Base-by-base conservation (phyloP, 768 basidiomycete genomes). In the Suillus subluteus region DNA sequence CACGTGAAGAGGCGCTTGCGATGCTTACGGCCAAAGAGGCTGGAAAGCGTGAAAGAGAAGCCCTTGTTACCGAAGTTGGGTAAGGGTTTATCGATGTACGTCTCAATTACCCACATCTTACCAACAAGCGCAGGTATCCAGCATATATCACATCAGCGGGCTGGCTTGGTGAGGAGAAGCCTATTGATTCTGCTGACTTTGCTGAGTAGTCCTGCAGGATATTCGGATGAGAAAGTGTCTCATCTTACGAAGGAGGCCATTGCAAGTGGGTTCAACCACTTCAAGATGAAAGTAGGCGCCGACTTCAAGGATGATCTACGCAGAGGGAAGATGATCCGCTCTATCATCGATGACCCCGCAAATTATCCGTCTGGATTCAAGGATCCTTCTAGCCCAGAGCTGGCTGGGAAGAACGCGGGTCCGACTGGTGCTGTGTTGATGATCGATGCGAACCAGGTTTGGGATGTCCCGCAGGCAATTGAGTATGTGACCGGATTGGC, bases 221-320 rank as follows among this genome's bases (percentile, higher is more conserved):
- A 98, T 80, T 88, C 86, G 21, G 96, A 98, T 75, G 96, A 97
- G 75, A 98, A 98, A 75, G 88, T 99, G 32, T 86, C 88, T 1
- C 85, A 88, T 9, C 85, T 99, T 62, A 98, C 95, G 11, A 89
- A 88, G 73, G 94, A 96, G 74, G 93, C 95, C 40, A 83, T 99
- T 62, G 79, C 84, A 30, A 87, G 86, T 54, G 96, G 96, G 26
- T 99, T 99, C 87, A 97, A 94, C 80, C 96, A 98, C 81, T 99
- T 99, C 87, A 98, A 98, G 81, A 96, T 98, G 90, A 99, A 98
- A 82, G 97, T 99, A 70, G 97, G 97, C 63, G 90, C 91, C 32
- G 84, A 92, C 78, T 82, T 87, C 65, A 86, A 88, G 46, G 88
- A 90, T 75, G 97, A 98, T 79, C 82, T 96, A 62, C 90, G 95